A percentile compares a stretch with the other conserved stretches of the same genome.
These are phyloP conservation scores for Teunomyces stri DNA, from an alignment of 805 yeast species.

Conservation along the genomic window DNA sequence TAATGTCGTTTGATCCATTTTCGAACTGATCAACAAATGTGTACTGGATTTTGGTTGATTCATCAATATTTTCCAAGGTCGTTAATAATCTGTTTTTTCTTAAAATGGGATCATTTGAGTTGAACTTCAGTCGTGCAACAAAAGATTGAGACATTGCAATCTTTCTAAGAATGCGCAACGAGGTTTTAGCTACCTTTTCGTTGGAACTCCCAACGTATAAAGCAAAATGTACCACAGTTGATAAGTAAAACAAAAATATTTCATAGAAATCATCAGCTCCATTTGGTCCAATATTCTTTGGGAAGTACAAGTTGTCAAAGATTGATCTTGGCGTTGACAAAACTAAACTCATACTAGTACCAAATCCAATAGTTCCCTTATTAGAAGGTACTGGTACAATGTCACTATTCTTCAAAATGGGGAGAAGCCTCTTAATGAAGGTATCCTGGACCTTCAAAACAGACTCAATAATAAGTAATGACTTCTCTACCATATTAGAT, in stretches of 20 bases:
- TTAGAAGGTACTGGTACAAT: slow-evolving; percentile 2
- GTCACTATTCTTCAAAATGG: slow-evolving; percentile 44
- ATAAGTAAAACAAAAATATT: slow-evolving; percentile 66
- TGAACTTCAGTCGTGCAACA: slow-evolving; percentile 17
- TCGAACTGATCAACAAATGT: slow-evolving; percentile 66
- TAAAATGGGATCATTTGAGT: slow-evolving; percentile 26
- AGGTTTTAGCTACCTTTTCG: slow-evolving; percentile 46
- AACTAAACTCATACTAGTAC: slow-evolving; percentile 28
- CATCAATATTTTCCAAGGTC: slow-evolving; percentile 72
- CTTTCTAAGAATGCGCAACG: slow-evolving; percentile 52
- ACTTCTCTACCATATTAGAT: slow-evolving; percentile 34
- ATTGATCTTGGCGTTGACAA: slow-evolving; percentile 19
- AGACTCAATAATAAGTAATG: slow-evolving; percentile 45
- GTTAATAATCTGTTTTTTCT: slow-evolving; percentile 64
- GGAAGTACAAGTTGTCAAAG: slow-evolving; percentile 34
- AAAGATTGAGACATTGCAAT: slow-evolving; percentile 53
- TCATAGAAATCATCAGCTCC: slow-evolving; percentile 68
- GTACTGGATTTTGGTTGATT: slow-evolving; percentile 68
- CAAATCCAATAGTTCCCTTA: slow-evolving; percentile 18
- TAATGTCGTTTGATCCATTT: slow-evolving; percentile 40
- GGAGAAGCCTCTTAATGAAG: slow-evolving; percentile 54
- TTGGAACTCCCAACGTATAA: slow-evolving; percentile 66
- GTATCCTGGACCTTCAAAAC: slow-evolving; percentile 56
- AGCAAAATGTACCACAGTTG: slow-evolving; percentile 70
- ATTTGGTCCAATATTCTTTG: slow-evolving; percentile 50